These are phyloP conservation scores for Pleurotus cornucopiae DNA, from an alignment of 768 basidiomycete species.

Conservation along the genomic window DNA sequence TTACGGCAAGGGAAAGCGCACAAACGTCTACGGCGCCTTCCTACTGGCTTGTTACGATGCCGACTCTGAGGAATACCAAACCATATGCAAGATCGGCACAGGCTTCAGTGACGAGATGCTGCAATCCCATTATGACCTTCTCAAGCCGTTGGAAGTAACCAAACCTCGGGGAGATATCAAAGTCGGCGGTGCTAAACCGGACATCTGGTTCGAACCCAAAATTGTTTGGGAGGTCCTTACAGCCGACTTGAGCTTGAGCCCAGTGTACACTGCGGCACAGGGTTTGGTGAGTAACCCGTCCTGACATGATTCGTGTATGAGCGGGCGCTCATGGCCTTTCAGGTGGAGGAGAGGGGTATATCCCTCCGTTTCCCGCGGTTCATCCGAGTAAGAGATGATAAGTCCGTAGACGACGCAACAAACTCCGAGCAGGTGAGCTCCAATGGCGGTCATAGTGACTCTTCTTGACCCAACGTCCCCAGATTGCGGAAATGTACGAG, in stretches of 20 bases:
- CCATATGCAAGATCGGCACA: conserved; percentile 98
- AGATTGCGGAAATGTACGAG: conserved; percentile 95
- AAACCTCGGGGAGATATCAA: conserved; percentile 81
- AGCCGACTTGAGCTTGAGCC: conserved; percentile 94
- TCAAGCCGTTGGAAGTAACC: conserved; percentile 72
- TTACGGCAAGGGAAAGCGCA: conserved; percentile 96
- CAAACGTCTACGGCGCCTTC: conserved; percentile 97
- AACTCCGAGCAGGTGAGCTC: conserved; percentile 79
- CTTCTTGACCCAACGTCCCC: background rate
- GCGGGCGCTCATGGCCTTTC: conserved; percentile 6
- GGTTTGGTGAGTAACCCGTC: conserved; percentile 60
- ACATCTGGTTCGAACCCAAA: conserved; percentile 97
- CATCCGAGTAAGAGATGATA: conserved; percentile 90
- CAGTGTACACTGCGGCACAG: conserved; percentile 92
- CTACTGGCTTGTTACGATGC: conserved; percentile 94
- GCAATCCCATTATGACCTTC: conserved; percentile 71
- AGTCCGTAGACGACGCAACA: conserved; percentile 88
- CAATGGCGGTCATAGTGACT: no score
- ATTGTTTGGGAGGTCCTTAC: conserved; percentile 98
- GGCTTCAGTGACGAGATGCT: conserved; percentile 94
- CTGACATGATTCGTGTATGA: background rate
- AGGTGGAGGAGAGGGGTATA: conserved; percentile 89
- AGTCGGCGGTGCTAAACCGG: conserved; percentile 90
- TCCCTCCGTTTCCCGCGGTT: conserved; percentile 97
- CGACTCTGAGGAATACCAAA: conserved; percentile 92